Evolutionary conservation across 768 basidiomycete species (phyloP), one percentile per base, ranked within the genome.

Genomic region (Trametes meyenii): DNA sequence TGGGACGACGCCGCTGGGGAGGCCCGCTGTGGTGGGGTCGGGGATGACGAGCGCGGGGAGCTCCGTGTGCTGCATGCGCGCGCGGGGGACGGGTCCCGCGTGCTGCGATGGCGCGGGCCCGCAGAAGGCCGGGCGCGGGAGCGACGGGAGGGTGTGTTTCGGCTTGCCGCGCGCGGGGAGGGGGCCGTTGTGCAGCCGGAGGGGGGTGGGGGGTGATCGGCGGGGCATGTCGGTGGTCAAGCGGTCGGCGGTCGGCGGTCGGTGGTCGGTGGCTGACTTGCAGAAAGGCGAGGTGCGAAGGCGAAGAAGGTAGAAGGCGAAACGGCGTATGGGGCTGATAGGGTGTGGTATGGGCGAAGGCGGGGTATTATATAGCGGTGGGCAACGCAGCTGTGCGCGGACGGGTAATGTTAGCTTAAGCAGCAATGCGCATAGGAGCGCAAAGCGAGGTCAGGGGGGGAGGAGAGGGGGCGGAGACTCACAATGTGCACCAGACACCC

Each of bases 121-220:
- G 48, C 69, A 50, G 66, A 77, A 74, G 5, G 73, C 71, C 0
- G 87, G 87, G 40, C 77, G 76, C 12, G 90, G 90, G 26, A 86
- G 23, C n/a, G 84, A 81, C 13, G 90, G 90, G 65, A 91, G 77
- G 14, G 76, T 81, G 73, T 90, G 87, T 69, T 82, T 88, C 21
- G 87, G 82, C 46, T 76, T 65, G 52, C 82, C 82, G 64, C 87
- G 81, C n/a, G 82, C 71, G 2, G 88, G 87, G 26, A 83, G 78
- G 5, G 88, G 88, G 14, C 88, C 89, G 39, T 76, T 72, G 58
- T 81, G 73, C 58, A 91, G 82, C 50, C 78, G 83, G 61, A 92
- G 83, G 29, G 87, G 79, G 45, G 84, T 79, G 5, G 90, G 90
- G 1, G 90, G 85, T 33, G 82, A 76, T 33, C 90, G 86, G 67